Conservation (phyloP, 345 rosid species). For the Citrus unshiu region DNA sequence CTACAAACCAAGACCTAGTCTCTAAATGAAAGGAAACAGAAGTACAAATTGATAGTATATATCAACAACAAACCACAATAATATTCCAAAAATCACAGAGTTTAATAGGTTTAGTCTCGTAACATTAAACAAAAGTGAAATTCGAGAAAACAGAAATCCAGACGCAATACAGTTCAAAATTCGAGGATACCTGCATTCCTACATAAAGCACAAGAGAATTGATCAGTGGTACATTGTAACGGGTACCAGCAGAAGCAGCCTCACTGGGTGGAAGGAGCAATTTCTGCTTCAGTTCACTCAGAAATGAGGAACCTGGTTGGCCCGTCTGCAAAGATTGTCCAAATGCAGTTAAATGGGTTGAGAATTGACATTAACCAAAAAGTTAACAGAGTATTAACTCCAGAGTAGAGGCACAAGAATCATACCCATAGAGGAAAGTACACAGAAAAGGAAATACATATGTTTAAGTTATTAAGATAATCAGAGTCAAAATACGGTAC, state of each 20-base stretch:
- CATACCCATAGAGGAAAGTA: neutral
- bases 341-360: neutral
- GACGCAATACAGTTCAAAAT: neutral
- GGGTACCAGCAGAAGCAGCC: conserved; percentile 84
- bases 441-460: neutral
- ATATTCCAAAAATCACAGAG: neutral
- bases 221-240: conserved; percentile 82
- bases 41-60: neutral
- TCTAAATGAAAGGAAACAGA: neutral
- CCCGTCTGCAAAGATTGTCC: conserved; percentile 46
- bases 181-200: conserved; percentile 84
- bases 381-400: neutral
- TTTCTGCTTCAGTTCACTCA: conserved; percentile 78
- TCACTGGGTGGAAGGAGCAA: conserved; percentile 68
- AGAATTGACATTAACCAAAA: neutral
- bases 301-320: conserved; percentile 70
- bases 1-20: neutral
- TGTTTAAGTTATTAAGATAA: neutral
- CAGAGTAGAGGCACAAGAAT: neutral
- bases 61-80: neutral
- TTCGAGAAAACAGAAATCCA: neutral
- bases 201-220: conserved; percentile 96
- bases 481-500: conserved; percentile 24
- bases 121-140: neutral
- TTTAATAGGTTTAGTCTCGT: neutral